phyloP scores from a whole-genome alignment of 2,329 filamentous ascomycete species.

The Calonectria hawksworthii region DNA sequence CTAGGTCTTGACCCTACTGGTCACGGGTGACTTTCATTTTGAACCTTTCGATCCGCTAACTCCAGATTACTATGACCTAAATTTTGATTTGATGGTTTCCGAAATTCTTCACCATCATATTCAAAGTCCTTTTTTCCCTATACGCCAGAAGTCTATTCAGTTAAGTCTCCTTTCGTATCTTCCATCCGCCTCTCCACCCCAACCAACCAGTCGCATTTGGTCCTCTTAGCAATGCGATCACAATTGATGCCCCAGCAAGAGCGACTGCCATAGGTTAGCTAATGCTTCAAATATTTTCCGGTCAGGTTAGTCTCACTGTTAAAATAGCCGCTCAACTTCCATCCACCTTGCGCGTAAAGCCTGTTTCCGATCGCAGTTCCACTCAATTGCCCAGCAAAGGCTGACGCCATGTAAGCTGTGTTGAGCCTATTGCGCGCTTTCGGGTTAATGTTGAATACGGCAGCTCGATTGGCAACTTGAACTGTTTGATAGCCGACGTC shows the following conservation, averaged over 20 bases:
- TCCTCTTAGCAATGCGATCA: conserved; percentile 47
- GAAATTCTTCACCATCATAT: neutral
- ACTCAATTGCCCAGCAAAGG: conserved; percentile 81
- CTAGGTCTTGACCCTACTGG: neutral
- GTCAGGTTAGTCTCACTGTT: conserved; percentile 40
- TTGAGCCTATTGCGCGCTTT: conserved; percentile 82
- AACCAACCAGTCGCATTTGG: conserved; percentile 50
- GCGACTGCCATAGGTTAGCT: conserved; percentile 34
- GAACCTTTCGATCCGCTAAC: neutral
- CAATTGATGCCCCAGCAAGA: conserved; percentile 41
- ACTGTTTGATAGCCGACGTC: conserved; percentile 81
- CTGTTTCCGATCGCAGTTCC: conserved; percentile 73
- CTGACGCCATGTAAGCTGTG: conserved; percentile 84
- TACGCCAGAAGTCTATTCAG: too few relatives aligned
- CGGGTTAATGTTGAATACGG: conserved; percentile 79
- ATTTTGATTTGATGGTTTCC: too few relatives aligned
- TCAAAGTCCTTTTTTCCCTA: too few relatives aligned
- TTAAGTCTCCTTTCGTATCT: neutral
- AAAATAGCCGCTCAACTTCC: conserved; percentile 62
- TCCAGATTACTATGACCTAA: too few relatives aligned
- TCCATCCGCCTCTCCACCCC: conserved; percentile 50
- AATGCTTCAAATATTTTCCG: neutral
- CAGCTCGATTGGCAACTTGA: conserved; percentile 79
- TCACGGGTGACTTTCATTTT: neutral
- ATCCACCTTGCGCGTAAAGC: conserved; percentile 66